Base-by-base conservation (phyloP, 1,139 yeast species). In the Pichia kudriavzevii region DNA sequence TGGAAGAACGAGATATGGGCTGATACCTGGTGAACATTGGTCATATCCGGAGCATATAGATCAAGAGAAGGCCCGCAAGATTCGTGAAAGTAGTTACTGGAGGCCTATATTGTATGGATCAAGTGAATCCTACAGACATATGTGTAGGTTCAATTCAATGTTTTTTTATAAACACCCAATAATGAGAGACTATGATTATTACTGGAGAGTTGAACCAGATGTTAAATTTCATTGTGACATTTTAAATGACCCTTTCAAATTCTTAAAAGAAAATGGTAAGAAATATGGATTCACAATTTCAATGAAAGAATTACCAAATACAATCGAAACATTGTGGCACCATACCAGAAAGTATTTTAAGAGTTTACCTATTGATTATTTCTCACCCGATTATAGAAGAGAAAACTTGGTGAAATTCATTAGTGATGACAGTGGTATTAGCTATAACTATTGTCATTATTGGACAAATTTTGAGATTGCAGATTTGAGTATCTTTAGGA, bases 41-140 rank as follows among this genome's bases (percentile, higher is more conserved):
- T 68, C 79, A 3, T 76, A 75, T 46, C 93, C 93, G 0, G 72
- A 65, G 6, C 72, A 68, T 65, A 68, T 81, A 35, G 83, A 80
- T 55, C 63, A 59, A 47, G 61, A 65, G 1, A 65, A 64, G 45
- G 88, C 88, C 2, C 71, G 65, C 2, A 56, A 61, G 32, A 57
- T 68, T 4, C 63, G 88, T 43, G 57, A 58, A 26, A 56, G 60
- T 15, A 64, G 67, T 67, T 61, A 59, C 38, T 61, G 58, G 28
- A 55, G 62, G 7, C 55, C 57, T 7, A 64, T 73, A 40, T 67
- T 69, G 15, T 74, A 74, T 47, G 79, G 78, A 5, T 69, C 64
- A 15, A 63, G 69, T 13, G 79, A 71, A 52, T 63, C 73, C 31
- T 75, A 75, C 49, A 61, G 79, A 49, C 77, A 72, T 49, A 75